Evolutionary conservation across 2,329 filamentous ascomycete genomes (phyloP).

Genomic region (Talaromyces sp.): DNA sequence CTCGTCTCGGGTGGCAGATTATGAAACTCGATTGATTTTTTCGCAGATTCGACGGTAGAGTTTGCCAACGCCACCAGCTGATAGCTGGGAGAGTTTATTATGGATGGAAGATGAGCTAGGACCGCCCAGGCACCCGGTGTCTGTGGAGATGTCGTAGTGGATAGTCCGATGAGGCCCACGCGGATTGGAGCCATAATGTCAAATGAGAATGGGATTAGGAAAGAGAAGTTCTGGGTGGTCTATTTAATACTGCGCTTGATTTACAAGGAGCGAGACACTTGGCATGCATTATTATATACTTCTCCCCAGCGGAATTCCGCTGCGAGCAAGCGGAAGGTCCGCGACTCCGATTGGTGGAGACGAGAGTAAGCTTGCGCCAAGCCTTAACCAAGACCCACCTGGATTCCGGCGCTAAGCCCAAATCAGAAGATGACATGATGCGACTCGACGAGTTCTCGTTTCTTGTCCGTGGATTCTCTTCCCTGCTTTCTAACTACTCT

Average conservation of each 20-base stretch:
- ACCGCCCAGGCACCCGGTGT: not conserved
- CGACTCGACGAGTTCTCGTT: not conserved
- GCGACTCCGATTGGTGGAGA: not conserved
- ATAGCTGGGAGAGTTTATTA: conserved; percentile 4
- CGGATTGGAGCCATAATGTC: conserved; percentile 8
- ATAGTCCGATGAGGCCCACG: conserved; percentile 4
- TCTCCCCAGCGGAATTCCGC: not conserved
- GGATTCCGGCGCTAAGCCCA: not conserved
- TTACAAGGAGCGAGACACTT: not conserved
- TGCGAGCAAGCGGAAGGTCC: not conserved
- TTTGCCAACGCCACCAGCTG: conserved; percentile 6
- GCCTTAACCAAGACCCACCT: not conserved
- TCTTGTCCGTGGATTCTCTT: not conserved
- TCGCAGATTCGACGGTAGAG: conserved; percentile 1
- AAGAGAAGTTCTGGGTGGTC: not conserved
- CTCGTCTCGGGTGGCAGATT: conserved; percentile 2
- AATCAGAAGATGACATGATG: not conserved
- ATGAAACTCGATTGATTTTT: not conserved
- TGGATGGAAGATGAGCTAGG: conserved; percentile 2
- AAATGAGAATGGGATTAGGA: not conserved
- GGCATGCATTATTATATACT: not conserved
- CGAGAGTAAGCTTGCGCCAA: not conserved
- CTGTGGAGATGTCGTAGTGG: not conserved
- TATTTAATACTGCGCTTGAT: too few relatives aligned
- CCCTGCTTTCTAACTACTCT: not conserved